Percentiles rank a stretch among this genome's conserved stretches.
Conservation (phyloP, 2,329 filamentous ascomycete genomes). For the Coniella lustricola region DNA sequence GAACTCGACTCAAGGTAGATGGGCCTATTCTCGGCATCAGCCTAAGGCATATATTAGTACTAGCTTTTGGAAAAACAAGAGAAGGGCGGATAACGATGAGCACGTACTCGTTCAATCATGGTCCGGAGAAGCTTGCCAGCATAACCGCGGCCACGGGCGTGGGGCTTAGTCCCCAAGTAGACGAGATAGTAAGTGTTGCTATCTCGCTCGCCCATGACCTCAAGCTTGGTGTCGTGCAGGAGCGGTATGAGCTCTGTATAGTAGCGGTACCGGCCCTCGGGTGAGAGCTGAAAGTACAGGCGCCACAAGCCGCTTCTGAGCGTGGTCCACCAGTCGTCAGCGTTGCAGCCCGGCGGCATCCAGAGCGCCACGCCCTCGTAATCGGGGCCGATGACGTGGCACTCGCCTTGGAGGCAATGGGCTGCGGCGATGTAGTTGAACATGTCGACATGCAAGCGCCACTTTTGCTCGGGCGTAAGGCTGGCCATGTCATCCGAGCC, state of each 20-base stretch:
- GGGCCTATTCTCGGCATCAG: conserved; percentile 59
- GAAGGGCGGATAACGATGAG: neutral
- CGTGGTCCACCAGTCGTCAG: conserved; percentile 66
- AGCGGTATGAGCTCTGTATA: conserved; percentile 71
- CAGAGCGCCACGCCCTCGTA: conserved; percentile 75
- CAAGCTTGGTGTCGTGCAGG: conserved; percentile 63
- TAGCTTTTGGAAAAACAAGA: neutral
- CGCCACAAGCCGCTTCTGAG: conserved; percentile 73
- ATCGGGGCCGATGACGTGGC: conserved; percentile 66
- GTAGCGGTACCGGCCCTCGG: conserved; percentile 67
- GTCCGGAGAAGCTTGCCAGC: conserved; percentile 63
- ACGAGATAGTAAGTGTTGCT: conserved; percentile 72
- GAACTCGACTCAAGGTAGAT: conserved; percentile 78
- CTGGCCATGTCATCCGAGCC: conserved; percentile 60
- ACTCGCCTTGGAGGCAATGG: conserved; percentile 66
- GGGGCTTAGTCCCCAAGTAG: conserved; percentile 71
- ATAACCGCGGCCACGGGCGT: conserved; percentile 65
- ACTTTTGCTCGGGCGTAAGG: conserved; percentile 60
- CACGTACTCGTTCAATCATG: conserved; percentile 54
- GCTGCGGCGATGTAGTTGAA: conserved; percentile 72
- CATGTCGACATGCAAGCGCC: conserved; percentile 69
- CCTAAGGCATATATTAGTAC: conserved; percentile 40
- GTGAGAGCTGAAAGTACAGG: conserved; percentile 65
- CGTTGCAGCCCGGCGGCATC: conserved; percentile 68
- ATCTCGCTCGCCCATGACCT: conserved; percentile 61